phyloP scores from a whole-genome alignment of 2,329 filamentous ascomycete genomes.

The Trichoderma afroharzianum region DNA sequence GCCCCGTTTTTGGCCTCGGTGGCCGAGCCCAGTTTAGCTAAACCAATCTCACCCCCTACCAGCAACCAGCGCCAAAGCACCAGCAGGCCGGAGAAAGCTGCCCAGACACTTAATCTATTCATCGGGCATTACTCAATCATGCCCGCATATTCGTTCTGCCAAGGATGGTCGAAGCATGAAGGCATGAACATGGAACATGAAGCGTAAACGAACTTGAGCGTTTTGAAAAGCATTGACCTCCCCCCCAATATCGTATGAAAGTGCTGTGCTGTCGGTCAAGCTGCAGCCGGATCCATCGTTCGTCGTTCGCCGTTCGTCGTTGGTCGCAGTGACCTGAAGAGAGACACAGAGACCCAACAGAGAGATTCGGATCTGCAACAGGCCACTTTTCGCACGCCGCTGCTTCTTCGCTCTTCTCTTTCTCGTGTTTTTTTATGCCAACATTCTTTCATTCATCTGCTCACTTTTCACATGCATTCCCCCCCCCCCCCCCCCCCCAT shows the following conservation, averaged over 20 bases:
- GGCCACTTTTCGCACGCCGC: not conserved
- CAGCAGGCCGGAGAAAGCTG: not conserved
- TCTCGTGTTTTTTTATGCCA: not conserved
- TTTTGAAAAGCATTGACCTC: not conserved
- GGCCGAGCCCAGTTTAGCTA: not conserved
- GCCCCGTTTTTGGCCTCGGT: not conserved
- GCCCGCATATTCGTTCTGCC: not conserved
- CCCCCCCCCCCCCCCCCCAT: no score
- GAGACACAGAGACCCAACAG: not conserved
- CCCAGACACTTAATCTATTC: no score
- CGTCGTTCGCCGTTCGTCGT: no score
- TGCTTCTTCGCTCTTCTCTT: not conserved
- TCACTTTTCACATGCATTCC: slow-evolving; percentile 7
- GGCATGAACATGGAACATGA: not conserved
- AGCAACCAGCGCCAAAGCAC: not conserved
- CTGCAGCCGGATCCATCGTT: not conserved
- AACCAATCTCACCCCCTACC: not conserved
- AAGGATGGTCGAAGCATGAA: not conserved
- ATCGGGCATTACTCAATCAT: not conserved
- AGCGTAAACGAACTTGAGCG: not conserved
- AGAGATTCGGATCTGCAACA: slow-evolving; percentile 15
- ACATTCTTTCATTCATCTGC: not conserved
- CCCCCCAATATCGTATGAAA: not conserved
- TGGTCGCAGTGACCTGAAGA: not conserved
- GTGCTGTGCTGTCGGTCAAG: not conserved